Base-by-base conservation (phyloP, 495 filamentous ascomycete species). In the Penicillium alfredii region DNA sequence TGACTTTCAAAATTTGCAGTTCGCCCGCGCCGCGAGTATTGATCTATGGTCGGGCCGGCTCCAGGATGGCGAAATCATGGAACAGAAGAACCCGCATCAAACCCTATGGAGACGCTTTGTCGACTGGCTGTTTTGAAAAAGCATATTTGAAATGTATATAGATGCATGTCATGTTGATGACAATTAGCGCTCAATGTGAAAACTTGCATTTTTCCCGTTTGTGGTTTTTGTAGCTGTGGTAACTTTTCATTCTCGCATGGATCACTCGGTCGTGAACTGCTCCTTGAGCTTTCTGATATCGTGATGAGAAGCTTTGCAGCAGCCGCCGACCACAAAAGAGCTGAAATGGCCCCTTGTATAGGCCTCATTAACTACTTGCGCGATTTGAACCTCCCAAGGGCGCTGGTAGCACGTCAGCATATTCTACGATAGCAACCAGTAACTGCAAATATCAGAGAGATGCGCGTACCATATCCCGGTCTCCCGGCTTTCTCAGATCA, bases 311-410 rank as follows among this genome's bases (percentile, higher is more conserved):
- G 74, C 63, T 49, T 78, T 81, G 52, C 78, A 81, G 50, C 78
- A 81, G 1, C 78, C 78, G 10, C 77, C 78, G 4, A 81, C 72
- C 9, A 78, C 39, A 25, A 80, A 66, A 5, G 55, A 49, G 6
- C 47, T 52, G 68, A 77, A 82, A 33, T 28, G 61, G 44, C 45
- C 58, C 33, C 54, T 61, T 51, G 64, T 66, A 61, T 43, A 52
- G 44, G 56, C 53, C 25, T 59, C 48, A 20, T 51, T 46, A 16
- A 68, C 59, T 9, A 66, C 42, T 29, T 61, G 32, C 1, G 56
- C 47, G 17, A 68, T 37, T 46, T 64, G 61, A 1, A 55, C 51
- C 33, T 80, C 74, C 77, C 77, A 82, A 4, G 71, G 40, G 8
- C 41, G 41, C 56, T 65, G 36, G 9, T 11, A 35, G 30, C 18